Base-by-base conservation (phyloP, 1,284 basidiomycete species). In the Malassezia brasiliensis region DNA sequence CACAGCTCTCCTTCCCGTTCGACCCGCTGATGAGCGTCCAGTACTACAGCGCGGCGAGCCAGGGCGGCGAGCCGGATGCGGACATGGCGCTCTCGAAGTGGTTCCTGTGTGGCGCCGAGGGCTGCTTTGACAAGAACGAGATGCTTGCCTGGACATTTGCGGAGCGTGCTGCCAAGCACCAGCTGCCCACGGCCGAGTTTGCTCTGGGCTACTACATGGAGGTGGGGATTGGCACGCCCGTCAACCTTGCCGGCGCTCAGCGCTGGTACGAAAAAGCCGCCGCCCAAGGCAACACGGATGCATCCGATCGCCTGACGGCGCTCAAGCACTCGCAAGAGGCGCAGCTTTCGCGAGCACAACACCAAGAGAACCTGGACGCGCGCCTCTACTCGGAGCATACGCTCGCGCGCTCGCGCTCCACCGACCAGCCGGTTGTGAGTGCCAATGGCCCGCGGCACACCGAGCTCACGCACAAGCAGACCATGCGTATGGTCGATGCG, bases 51-150 rank as follows among this genome's bases (percentile, higher is more conserved):
- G 74, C 79, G 8, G 91, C 90, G 0, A 86, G 64, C 25, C 69
- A 73, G 47, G 70, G 66, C n/a, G 72, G 72, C 47, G 88, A 94
- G 76, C 79, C 82, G 39, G 90, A 44, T 72, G 91, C 91, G 0
- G 90, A 96, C 75, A 91, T 96, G 89, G 90, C 88, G 7, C 79
- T 94, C 45, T 84, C 82, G 76, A 94, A 91, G 76, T 94, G 90
- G 90, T 94, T 93, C 79, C 77, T 94, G 47, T 93, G 90, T 72
- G 88, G 88, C 0, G 83, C 83, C 0, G 84, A 87, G 35, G 82
- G 82, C 20, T 78, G 76, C 48, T 93, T 96, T 66, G 87, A 88
- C 28, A 90, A 90, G 77, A 89, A 94, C 75, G 90, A 96, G 74
- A 77, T 75, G 0, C 79, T 96, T 1, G 90, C 91, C 0, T 83